Conservation (phyloP, 345 rosid genomes). For the Dipteronia dyeriana region DNA sequence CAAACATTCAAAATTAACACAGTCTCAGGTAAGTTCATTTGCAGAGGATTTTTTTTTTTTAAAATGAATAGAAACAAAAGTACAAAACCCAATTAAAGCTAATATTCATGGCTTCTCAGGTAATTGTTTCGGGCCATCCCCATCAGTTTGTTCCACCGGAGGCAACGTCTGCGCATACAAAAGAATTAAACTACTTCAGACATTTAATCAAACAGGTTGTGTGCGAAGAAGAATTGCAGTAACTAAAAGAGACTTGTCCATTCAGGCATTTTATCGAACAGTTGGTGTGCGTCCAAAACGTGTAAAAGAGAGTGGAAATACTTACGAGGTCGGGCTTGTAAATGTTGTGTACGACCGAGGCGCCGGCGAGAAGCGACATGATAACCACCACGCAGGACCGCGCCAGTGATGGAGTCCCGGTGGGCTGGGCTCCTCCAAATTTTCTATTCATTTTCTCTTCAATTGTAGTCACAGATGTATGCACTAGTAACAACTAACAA, state of each 20-base stretch:
- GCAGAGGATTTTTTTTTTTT: neutral
- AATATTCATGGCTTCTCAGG: conserved; percentile 13
- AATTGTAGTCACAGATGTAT: too few species aligned
- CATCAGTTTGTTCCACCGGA: conserved; percentile 38
- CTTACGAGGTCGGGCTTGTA: conserved; percentile 69
- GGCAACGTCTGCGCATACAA: conserved; percentile 47
- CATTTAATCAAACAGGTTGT: neutral
- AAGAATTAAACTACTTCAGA: neutral
- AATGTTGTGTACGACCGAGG: conserved; percentile 70
- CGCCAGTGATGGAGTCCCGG: conserved; percentile 73
- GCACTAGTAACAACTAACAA: too few species aligned
- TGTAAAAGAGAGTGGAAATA: too few species aligned
- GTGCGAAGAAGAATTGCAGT: neutral
- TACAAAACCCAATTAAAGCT: neutral
- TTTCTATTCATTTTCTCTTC: conserved; percentile 39
- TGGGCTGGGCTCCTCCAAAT: conserved; percentile 53
- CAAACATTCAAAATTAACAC: too few species aligned
- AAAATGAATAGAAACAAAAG: neutral
- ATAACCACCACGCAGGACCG: conserved; percentile 60
- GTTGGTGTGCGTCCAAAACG: neutral
- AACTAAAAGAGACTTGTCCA: too few species aligned
- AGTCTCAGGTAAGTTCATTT: too few species aligned
- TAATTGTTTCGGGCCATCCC: conserved; percentile 17
- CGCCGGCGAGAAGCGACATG: conserved; percentile 70
- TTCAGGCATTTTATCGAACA: conserved; percentile 52